These are phyloP conservation scores for Candida sojae DNA, from an alignment of 1,139 yeast genomes.

Conservation along the genomic window DNA sequence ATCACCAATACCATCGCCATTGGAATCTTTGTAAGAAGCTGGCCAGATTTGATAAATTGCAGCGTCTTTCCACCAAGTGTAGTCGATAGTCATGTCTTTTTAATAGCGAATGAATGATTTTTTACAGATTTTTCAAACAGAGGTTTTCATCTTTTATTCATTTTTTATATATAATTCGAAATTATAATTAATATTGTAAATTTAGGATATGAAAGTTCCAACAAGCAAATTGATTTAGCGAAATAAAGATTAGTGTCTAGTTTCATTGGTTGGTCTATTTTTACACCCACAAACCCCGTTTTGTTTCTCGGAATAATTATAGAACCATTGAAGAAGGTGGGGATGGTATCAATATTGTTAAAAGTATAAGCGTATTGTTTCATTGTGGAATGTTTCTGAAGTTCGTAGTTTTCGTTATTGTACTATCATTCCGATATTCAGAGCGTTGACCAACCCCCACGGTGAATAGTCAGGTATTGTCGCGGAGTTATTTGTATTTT, in stretches of 20 bases:
- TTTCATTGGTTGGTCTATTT: background rate
- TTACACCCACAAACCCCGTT: background rate
- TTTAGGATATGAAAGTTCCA: too few species aligned
- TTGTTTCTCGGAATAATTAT: background rate
- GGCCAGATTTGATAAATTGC: slow-evolving; percentile 61
- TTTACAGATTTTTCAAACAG: too few species aligned
- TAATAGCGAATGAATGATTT: background rate
- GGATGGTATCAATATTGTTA: too few species aligned
- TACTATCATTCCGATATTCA: too few species aligned
- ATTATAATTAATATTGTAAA: background rate
- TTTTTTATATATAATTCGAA: background rate
- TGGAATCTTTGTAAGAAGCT: slow-evolving; percentile 57
- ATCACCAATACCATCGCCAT: slow-evolving; percentile 61
- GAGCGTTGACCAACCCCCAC: too few species aligned
- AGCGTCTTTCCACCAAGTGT: slow-evolving; percentile 59
- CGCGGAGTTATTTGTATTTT: too few species aligned
- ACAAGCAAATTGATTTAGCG: too few species aligned
- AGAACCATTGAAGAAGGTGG: background rate
- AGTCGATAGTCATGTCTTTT: slow-evolving; percentile 14
- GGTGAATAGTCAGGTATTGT: too few species aligned
- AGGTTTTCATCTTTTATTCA: background rate
- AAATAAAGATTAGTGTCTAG: too few species aligned
- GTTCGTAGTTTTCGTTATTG: too few species aligned
- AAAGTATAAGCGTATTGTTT: too few species aligned
- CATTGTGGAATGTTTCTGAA: too few species aligned